Conservation (phyloP, 176 grass and related monocot genomes). For the Miscanthus lutarioriparius region DNA sequence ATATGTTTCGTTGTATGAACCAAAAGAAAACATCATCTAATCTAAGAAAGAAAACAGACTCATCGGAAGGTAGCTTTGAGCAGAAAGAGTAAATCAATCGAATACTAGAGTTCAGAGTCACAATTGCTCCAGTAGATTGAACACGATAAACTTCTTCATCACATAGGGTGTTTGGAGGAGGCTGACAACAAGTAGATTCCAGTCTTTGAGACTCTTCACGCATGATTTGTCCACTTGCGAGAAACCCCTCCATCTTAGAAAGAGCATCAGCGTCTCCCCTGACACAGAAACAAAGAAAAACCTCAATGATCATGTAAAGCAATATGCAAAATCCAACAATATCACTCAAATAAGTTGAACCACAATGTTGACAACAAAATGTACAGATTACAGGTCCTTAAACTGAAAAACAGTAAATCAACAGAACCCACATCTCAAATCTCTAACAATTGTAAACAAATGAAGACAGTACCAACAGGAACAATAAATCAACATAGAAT, state of each 20-base stretch:
- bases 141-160: constrained; percentile 53
- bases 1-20: constrained; percentile 16
- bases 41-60: constrained; percentile 46
- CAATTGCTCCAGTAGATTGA: constrained; percentile 70
- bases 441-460: not conserved
- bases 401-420: not conserved
- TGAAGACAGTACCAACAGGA: not conserved
- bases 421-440: not conserved
- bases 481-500: not conserved
- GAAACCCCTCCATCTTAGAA: constrained; percentile 51
- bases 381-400: not conserved
- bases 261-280: constrained; percentile 51
- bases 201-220: constrained; percentile 65
- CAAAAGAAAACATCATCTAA: constrained; percentile 26
- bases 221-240: constrained; percentile 67
- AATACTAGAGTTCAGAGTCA: constrained; percentile 67
- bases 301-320: not conserved
- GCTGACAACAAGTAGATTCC: constrained; percentile 47
- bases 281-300: constrained; percentile 23
- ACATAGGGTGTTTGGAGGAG: constrained; percentile 42
- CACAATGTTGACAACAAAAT: not conserved
- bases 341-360: not conserved
- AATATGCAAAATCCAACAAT: not conserved
- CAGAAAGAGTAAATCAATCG: constrained; percentile 73
- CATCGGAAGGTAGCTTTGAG: constrained; percentile 74